A percentile compares a stretch with the other conserved stretches of the same genome.
phyloP scores from a whole-genome alignment of 345 rosid species.

The Camelina hispida region DNA sequence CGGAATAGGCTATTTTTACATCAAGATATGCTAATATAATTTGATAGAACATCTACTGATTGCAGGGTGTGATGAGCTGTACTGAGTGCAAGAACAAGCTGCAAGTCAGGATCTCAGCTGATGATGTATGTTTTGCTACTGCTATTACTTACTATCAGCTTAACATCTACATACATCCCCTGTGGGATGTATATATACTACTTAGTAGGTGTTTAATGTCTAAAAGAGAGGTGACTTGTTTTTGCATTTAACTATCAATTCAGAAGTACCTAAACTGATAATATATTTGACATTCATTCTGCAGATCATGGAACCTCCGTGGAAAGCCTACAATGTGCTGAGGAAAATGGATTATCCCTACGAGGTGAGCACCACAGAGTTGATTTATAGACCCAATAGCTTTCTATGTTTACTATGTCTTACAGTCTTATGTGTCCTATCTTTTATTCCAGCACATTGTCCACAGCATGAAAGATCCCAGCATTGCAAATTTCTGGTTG shows the following conservation, averaged over 20 bases:
- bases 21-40: slow-evolving; percentile 11
- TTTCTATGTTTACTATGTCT: slow-evolving; percentile 20
- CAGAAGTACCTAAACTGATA: background rate
- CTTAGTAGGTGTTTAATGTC: slow-evolving; percentile 23
- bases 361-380: slow-evolving; percentile 57
- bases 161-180: slow-evolving; percentile 27
- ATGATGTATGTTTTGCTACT: slow-evolving; percentile 71
- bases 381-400: background rate
- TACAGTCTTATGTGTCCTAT: slow-evolving; percentile 26
- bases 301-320: slow-evolving; percentile 97
- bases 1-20: background rate
- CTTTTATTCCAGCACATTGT: slow-evolving; percentile 75
- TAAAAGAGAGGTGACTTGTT: slow-evolving; percentile 16
- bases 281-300: slow-evolving; percentile 27
- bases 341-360: slow-evolving; percentile 95
- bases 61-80: slow-evolving; percentile 93
- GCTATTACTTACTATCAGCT: slow-evolving; percentile 34
- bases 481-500: slow-evolving; percentile 96
- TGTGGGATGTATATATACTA: slow-evolving; percentile 15
- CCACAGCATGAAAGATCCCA: slow-evolving; percentile 95
- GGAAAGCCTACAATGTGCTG: slow-evolving; percentile 82
- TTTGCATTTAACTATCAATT: background rate
- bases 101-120: slow-evolving; percentile 88
- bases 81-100: slow-evolving; percentile 89
- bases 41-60: slow-evolving; percentile 26